Base-by-base conservation (phyloP, 306 rosid species). In the Cicer bijugum region DNA sequence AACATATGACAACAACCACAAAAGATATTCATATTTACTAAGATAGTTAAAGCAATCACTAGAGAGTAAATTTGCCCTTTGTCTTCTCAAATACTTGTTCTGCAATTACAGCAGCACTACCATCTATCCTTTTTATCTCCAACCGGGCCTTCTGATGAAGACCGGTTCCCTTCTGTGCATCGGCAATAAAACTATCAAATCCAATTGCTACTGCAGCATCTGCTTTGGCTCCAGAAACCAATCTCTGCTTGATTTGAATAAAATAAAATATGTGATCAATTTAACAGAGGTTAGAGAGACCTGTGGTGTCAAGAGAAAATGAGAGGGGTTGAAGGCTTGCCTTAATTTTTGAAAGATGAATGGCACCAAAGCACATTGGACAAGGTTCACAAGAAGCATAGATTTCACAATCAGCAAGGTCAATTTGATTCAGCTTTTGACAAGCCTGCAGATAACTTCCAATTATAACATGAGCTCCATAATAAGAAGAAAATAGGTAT, bases 311-410 rank as follows among this genome's bases (percentile, higher is more conserved):
- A 68, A 14, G 23, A 80, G 8, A 65, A 63, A 55, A 47, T 17
- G 52, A 66, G 33, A 16, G 60, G 46, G 46, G 71, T 7, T 6
- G 42, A 23, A 63, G 74, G 46, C 35, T 62, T 50, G 87, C 97
- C 98, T 91, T 93, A 42, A 93, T 78, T 81, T 96, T 85, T 69
- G 98, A 91, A 71, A 93, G 90, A 72, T 88, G 90, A 77, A 93
- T 91, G 12, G 98, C 98, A 12, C 97, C 97, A 35, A 93, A 93
- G 83, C 98, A 93, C 98, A 89, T 93, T 39, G 98, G 96, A 82
- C 98, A 93, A 75, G 98, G 96, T 82, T 93, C 98, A 64, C 98
- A 93, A 33, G 97, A 93, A 12, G 98, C 91, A 78, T 91, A 93
- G 74, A 93, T 91, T 75, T 93, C 98, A 38, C 96, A 93, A 68